Evolutionary conservation across 257 asterid species (phyloP).

Genomic region (Handroanthus guayacan): DNA sequence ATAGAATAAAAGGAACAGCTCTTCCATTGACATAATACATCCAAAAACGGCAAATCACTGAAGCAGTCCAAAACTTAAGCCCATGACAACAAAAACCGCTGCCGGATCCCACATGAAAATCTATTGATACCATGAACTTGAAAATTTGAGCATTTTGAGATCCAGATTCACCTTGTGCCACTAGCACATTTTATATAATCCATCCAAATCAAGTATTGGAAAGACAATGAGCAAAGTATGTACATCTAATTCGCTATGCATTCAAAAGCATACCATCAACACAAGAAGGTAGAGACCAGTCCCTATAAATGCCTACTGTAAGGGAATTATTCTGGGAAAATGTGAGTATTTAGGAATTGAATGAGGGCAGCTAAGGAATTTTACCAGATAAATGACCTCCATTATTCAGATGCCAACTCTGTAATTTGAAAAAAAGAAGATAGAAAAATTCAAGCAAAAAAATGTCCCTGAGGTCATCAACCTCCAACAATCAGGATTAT

Average conservation of each 20-base stretch:
- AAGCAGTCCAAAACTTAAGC: slow-evolving; percentile 11
- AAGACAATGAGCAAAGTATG: background rate
- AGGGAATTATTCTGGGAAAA: slow-evolving; percentile 4
- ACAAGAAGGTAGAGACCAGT: background rate
- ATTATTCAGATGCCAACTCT: background rate
- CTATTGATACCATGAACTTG: background rate
- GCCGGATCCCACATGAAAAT: slow-evolving; percentile 12
- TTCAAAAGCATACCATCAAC: background rate
- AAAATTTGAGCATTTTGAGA: slow-evolving; percentile 25
- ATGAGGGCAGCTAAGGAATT: background rate
- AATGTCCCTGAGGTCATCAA: background rate
- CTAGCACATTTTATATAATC: background rate
- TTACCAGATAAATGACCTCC: background rate
- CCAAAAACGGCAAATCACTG: background rate
- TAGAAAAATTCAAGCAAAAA: background rate
- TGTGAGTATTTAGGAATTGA: background rate
- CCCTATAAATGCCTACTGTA: background rate
- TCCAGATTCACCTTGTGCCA: slow-evolving; percentile 24
- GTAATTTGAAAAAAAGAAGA: background rate
- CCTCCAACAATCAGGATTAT: background rate
- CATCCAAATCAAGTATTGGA: background rate
- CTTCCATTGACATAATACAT: background rate
- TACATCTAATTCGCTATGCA: background rate
- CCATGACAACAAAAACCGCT: slow-evolving; percentile 14
- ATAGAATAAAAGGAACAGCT: background rate